phyloP scores from a whole-genome alignment of 1,284 basidiomycete genomes.

The Ganoderma lingzhi region DNA sequence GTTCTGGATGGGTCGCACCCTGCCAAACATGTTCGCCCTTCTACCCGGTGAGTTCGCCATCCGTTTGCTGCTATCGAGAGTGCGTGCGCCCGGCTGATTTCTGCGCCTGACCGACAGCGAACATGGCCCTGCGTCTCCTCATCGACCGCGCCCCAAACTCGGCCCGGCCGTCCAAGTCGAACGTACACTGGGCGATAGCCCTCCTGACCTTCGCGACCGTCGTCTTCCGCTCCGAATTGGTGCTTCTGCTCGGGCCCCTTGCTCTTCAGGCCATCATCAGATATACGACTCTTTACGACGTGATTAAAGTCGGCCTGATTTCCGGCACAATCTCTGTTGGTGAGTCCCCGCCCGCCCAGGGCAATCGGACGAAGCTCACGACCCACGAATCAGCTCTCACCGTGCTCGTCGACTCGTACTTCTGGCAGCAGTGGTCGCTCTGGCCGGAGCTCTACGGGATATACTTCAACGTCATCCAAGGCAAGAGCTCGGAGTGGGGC shows the following conservation, averaged over 20 bases:
- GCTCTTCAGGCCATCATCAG: conserved; percentile 63
- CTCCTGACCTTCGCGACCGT: conserved; percentile 74
- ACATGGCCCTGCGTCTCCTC: conserved; percentile 67
- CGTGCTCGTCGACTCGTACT: conserved; percentile 81
- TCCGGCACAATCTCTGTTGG: conserved; percentile 65
- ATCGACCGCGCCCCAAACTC: conserved; percentile 56
- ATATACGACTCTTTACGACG: conserved; percentile 51
- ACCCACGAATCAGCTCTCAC: conserved; percentile 59
- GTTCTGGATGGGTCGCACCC: conserved; percentile 92
- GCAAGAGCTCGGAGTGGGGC: conserved; percentile 93
- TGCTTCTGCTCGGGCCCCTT: conserved; percentile 71
- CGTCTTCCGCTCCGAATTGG: conserved; percentile 86
- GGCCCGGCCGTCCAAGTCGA: conserved; percentile 46
- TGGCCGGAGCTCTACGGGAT: conserved; percentile 91
- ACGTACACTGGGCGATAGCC: conserved; percentile 50
- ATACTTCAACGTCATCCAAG: conserved; percentile 89
- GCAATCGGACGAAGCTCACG: neutral
- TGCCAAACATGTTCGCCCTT: conserved; percentile 95
- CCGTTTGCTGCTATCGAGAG: no score
- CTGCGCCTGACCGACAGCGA: conserved; percentile 52
- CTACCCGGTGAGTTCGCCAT: conserved; percentile 66
- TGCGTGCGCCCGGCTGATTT: neutral
- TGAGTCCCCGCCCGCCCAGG: conserved; percentile 44
- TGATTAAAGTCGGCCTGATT: conserved; percentile 62
- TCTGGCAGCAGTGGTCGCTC: conserved; percentile 77